Base-by-base conservation (phyloP, 2,329 filamentous ascomycete genomes). In the Colletotrichum neosansevieriae region DNA sequence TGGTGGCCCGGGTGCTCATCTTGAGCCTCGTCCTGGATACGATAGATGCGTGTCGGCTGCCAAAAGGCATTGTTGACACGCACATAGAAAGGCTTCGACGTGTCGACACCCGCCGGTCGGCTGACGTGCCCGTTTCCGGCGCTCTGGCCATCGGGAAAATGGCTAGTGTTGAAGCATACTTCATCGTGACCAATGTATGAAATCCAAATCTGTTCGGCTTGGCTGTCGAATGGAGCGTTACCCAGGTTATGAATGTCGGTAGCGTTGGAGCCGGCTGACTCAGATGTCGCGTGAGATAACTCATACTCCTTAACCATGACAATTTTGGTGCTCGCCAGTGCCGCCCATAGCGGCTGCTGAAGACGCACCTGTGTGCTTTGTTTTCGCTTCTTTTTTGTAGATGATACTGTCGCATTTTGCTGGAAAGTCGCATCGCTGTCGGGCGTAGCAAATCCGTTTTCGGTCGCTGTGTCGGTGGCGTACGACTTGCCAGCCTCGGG, bases 271-370 rank as follows among this genome's bases (percentile, higher is more conserved):
- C 91, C 91, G 36, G 88, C 89, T 58, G 90, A 91, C 80, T 94
- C 92, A 63, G 88, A 88, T 69, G 91, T 87, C 66, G 91, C 89
- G 77, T 92, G 90, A 72, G 92, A 95, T 77, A 97, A 88, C 80
- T 94, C 92, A 74, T 93, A 93, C 80, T 94, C 94, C 82, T 97
- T 96, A 76, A 97, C 91, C 81, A 97, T 94, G 74, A 96, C 95
- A 77, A 98, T 94, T 85, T 98, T 98, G 76, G 94, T 97, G 81
- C 94, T 97, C 58, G 94, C 94, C 74, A 98, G 88, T 54, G 94
- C 94, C 71, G 94, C 94, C 94, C 94, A 98, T 72, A 98, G 88
- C 56, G 94, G 94, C 81, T 98, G 94, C 76, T 94, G 91, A 78
- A 94, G 93, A 79, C 94, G 88, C 73, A 97, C 94, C 79, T 96